phyloP scores from a whole-genome alignment of 176 grass and related monocot genomes.

The Musa troglodytarum region DNA sequence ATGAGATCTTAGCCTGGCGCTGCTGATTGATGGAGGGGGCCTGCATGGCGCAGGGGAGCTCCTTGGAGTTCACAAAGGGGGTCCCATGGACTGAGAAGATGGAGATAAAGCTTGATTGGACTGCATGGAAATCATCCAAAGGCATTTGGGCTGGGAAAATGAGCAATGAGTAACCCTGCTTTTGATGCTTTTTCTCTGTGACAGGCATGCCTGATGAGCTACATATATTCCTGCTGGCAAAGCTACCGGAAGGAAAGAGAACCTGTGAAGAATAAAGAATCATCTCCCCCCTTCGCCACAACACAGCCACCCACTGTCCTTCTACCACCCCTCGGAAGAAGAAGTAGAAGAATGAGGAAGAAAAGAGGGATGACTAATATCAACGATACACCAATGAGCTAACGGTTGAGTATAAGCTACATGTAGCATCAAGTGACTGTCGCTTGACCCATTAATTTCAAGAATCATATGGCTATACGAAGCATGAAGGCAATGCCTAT shows the following conservation, averaged over 20 bases:
- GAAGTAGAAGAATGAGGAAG: too few relatives aligned
- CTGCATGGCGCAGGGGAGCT: background rate
- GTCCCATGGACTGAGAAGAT: background rate
- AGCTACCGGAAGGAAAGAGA: background rate
- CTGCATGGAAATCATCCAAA: conserved; percentile 3
- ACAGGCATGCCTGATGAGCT: background rate
- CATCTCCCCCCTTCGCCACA: background rate
- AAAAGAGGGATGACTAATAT: too few relatives aligned
- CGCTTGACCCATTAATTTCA: too few relatives aligned
- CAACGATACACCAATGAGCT: too few relatives aligned
- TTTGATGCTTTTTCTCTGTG: background rate
- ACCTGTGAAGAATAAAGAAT: background rate
- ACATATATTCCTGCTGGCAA: background rate
- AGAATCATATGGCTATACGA: too few relatives aligned
- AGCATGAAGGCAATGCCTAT: too few relatives aligned
- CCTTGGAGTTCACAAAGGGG: background rate
- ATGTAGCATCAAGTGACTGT: too few relatives aligned
- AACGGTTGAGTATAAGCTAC: too few relatives aligned
- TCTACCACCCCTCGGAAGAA: too few relatives aligned
- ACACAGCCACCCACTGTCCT: too few relatives aligned
- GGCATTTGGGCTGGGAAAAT: background rate
- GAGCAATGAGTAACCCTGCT: background rate
- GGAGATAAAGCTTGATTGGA: conserved; percentile 5
- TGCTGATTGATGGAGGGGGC: background rate
- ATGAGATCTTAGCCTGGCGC: background rate